Percentiles rank a stretch among this genome's conserved stretches.
phyloP scores from a whole-genome alignment of 73 alveolate species.

The Strombidium stylifer region DNA sequence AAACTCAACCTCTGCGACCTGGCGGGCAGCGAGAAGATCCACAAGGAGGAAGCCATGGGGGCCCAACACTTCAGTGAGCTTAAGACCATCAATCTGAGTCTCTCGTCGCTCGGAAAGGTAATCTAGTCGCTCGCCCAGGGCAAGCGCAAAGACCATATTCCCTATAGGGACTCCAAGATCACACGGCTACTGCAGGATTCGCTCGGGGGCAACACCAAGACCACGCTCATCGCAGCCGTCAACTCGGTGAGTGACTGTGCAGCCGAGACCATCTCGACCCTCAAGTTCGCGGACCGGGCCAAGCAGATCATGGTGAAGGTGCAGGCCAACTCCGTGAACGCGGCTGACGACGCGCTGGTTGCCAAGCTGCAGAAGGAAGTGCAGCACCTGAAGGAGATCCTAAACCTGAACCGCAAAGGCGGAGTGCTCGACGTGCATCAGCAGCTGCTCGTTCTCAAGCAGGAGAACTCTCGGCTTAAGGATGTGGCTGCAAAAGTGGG shows the following conservation, averaged over 20 bases:
- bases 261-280: slow-evolving; percentile 42
- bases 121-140: slow-evolving; percentile 55
- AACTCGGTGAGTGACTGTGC: slow-evolving; percentile 53
- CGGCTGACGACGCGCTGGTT: slow-evolving; percentile 39
- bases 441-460: slow-evolving; percentile 15
- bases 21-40: slow-evolving; percentile 78
- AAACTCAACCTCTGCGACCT: slow-evolving; percentile 74
- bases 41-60: slow-evolving; percentile 55
- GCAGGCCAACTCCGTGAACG: slow-evolving; percentile 37
- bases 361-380: slow-evolving; percentile 29
- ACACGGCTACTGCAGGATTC: slow-evolving; percentile 90
- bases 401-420: slow-evolving; percentile 50
- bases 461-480: slow-evolving; percentile 28
- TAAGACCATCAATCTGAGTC: slow-evolving; percentile 58
- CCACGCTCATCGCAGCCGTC: slow-evolving; percentile 72
- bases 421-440: slow-evolving; percentile 37
- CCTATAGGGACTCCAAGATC: slow-evolving; percentile 93
- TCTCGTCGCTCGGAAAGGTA: slow-evolving; percentile 61
- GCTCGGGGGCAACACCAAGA: slow-evolving; percentile 86
- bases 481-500: slow-evolving; percentile 17
- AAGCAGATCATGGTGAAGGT: slow-evolving; percentile 49
- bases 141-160: slow-evolving; percentile 64
- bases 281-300: slow-evolving; percentile 68
- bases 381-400: slow-evolving; percentile 43
- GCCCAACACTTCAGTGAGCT: slow-evolving; percentile 46